phyloP scores from a whole-genome alignment of 1,284 basidiomycete genomes.

The Termitomyces sp. region DNA sequence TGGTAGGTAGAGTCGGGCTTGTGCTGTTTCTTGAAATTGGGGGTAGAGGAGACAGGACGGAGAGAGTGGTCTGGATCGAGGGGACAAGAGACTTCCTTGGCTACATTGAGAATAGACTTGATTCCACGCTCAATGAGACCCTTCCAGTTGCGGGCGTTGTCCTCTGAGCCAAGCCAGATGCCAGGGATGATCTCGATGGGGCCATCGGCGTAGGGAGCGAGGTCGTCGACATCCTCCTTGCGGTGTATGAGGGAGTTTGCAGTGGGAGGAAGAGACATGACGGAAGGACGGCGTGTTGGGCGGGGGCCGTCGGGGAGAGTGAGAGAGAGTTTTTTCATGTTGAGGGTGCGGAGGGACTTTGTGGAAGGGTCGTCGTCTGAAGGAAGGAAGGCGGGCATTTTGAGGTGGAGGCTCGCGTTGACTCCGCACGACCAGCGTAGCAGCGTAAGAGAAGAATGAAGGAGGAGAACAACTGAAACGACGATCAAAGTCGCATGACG shows the following conservation, averaged over 20 bases:
- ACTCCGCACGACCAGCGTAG: constrained; percentile 46
- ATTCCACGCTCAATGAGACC: constrained; percentile 71
- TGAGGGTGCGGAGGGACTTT: constrained; percentile 39
- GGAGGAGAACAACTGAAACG: constrained; percentile 14
- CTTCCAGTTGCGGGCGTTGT: constrained; percentile 81
- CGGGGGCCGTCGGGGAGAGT: constrained; percentile 52
- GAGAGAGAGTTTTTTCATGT: constrained; percentile 74
- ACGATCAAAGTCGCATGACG: constrained; percentile 7
- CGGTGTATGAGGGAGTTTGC: constrained; percentile 48
- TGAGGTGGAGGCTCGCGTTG: constrained; percentile 32
- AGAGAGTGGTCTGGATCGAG: constrained; percentile 52
- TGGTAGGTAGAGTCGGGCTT: constrained; percentile 48
- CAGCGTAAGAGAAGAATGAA: constrained; percentile 21
- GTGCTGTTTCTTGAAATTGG: constrained; percentile 46
- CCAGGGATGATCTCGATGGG: constrained; percentile 87
- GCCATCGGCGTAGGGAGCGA: constrained; percentile 77
- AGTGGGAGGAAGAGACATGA: constrained; percentile 54
- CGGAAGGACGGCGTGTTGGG: constrained; percentile 50
- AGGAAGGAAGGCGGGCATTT: constrained; percentile 44
- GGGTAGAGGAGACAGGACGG: constrained; percentile 62
- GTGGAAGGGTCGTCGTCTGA: constrained; percentile 44
- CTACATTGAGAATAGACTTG: constrained; percentile 87
- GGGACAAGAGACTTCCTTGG: constrained; percentile 85
- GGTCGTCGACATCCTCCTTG: constrained; percentile 53
- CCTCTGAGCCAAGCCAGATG: constrained; percentile 91